Percentiles rank a stretch among this genome's conserved stretches.
Evolutionary conservation across 352 stramenopile genomes (phyloP).

Genomic region (Globisporangium perplexum): DNA sequence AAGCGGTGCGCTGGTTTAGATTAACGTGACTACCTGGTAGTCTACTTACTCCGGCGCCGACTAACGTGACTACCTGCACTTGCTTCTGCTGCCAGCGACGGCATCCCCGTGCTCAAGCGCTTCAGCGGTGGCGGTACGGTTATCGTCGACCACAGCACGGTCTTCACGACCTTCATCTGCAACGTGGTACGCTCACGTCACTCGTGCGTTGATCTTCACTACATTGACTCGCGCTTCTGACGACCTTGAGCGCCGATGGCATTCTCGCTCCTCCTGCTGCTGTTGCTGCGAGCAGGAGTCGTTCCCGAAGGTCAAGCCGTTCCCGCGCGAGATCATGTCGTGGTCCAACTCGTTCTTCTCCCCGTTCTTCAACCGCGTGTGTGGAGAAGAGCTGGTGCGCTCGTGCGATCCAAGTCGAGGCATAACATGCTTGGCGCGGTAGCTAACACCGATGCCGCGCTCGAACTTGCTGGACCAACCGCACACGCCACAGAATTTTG

Average conservation of each 20-base stretch:
- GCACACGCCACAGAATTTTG: conserved; percentile 56
- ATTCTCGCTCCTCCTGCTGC: not conserved
- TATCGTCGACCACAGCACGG: conserved; percentile 92
- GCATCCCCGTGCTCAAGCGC: conserved; percentile 88
- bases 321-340: conserved; percentile 91
- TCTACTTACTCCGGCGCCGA: not conserved
- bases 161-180: conserved; percentile 92
- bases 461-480: not conserved
- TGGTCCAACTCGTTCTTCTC: conserved; percentile 84
- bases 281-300: conserved; percentile 40
- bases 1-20: conserved; percentile 40
- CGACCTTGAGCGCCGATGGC: not conserved
- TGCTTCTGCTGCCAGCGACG: conserved; percentile 51
- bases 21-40: not conserved
- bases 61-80: conserved; percentile 1
- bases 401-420: no score
- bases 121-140: conserved; percentile 97
- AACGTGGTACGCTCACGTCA: conserved; percentile 40
- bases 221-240: not conserved
- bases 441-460: not conserved
- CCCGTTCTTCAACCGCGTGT: conserved; percentile 69
- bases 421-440: no score
- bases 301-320: conserved; percentile 74
- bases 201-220: not conserved
- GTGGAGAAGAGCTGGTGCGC: conserved; percentile 17